These are phyloP conservation scores for Penicillium sp. DNA, from an alignment of 2,329 filamentous ascomycete species.

Conservation along the genomic window DNA sequence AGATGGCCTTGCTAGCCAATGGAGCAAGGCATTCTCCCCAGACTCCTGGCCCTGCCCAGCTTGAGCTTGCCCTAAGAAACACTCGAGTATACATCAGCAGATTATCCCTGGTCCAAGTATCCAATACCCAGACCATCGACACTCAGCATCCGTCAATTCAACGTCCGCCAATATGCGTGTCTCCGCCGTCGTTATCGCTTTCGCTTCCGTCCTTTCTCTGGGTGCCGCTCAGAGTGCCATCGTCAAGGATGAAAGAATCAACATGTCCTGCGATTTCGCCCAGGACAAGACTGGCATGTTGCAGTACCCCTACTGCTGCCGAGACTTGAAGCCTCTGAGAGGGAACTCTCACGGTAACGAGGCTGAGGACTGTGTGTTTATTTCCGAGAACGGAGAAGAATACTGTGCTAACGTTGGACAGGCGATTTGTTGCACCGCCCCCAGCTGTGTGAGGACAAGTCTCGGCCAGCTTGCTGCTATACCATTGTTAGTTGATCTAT, in stretches of 20 bases:
- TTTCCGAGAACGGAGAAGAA: not conserved
- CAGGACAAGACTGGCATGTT: constrained; percentile 26
- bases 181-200: constrained; percentile 11
- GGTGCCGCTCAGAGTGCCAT: constrained; percentile 9
- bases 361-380: constrained; percentile 25
- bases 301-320: constrained; percentile 32
- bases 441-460: constrained; percentile 26
- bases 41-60: not conserved
- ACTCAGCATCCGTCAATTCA: not conserved
- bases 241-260: constrained; percentile 14
- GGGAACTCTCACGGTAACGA: constrained; percentile 22
- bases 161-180: constrained; percentile 18
- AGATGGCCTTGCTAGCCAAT: constrained; percentile 6
- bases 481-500: constrained; percentile 25
- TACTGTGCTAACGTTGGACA: constrained; percentile 12
- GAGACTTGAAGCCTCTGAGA: constrained; percentile 17
- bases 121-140: not conserved
- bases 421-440: constrained; percentile 16
- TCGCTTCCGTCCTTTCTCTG: constrained; percentile 17
- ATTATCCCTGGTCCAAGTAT: not conserved
- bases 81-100: constrained; percentile 8
- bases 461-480: constrained; percentile 32
- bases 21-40: constrained; percentile 16
- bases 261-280: constrained; percentile 29
- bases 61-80: constrained; percentile 1